Evolutionary conservation across 148 eudicot genomes (phyloP).

Genomic region (Rhododendron mucronatum): DNA sequence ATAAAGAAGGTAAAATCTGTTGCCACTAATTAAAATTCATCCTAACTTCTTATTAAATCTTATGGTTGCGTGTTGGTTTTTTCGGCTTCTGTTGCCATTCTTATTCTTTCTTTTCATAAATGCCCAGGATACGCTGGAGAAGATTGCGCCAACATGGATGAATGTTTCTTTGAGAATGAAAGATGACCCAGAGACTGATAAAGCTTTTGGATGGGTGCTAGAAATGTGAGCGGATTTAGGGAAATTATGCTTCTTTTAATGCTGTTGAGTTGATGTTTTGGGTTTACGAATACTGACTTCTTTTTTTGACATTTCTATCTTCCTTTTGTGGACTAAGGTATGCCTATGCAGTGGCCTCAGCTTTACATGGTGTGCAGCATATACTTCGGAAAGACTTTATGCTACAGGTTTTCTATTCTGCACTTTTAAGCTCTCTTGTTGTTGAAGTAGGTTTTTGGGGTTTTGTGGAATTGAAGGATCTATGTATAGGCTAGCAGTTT

Average conservation of each 20-base stretch:
- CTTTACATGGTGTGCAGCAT: conserved; percentile 88
- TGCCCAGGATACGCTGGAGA: conserved; percentile 47
- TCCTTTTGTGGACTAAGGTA: conserved; percentile 44
- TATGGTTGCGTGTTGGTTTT: neutral
- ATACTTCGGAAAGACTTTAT: conserved; percentile 86
- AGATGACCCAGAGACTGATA: conserved; percentile 79
- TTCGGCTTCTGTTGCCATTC: neutral
- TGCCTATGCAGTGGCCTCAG: conserved; percentile 97
- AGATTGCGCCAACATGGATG: conserved; percentile 96
- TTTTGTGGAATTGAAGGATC: neutral
- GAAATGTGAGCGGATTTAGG: conserved; percentile 49
- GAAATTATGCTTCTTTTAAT: conserved; percentile 5
- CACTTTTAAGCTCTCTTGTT: neutral
- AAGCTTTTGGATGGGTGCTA: conserved; percentile 79
- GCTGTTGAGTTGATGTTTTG: neutral
- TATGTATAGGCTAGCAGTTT: neutral
- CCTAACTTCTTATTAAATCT: neutral
- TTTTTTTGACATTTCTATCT: conserved; percentile 1
- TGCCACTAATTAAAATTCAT: neutral
- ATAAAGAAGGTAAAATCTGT: conserved; percentile 53
- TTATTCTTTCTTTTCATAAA: neutral
- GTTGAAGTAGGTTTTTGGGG: neutral
- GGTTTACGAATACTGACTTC: neutral
- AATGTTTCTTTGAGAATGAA: conserved; percentile 86
- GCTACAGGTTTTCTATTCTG: conserved; percentile 64